Evolutionary conservation across 805 yeast genomes (phyloP).

Genomic region (Schwanniomyces pseudopolymorphus): DNA sequence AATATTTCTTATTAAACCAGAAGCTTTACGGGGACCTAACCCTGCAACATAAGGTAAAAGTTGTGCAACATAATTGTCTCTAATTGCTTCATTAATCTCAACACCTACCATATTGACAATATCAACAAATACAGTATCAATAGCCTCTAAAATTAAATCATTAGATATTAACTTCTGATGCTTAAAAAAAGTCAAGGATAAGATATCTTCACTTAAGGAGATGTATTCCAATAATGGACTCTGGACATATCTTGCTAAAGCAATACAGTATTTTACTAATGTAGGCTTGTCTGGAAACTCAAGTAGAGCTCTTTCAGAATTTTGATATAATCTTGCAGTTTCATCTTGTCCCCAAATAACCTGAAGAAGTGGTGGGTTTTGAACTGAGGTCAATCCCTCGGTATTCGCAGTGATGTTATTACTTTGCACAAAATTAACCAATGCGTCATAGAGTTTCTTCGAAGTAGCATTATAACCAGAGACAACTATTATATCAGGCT

Average conservation of each 20-base stretch:
- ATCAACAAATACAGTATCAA: slow-evolving; percentile 85
- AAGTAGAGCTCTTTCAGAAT: slow-evolving; percentile 66
- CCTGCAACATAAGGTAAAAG: slow-evolving; percentile 82
- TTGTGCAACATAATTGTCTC: slow-evolving; percentile 69
- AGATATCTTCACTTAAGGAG: slow-evolving; percentile 71
- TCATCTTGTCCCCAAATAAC: slow-evolving; percentile 89
- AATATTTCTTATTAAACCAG: slow-evolving; percentile 79
- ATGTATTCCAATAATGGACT: slow-evolving; percentile 91
- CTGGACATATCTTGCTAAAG: slow-evolving; percentile 87
- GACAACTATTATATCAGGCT: slow-evolving; percentile 87
- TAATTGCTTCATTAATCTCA: slow-evolving; percentile 85
- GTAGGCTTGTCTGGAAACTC: slow-evolving; percentile 87
- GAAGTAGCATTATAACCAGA: slow-evolving; percentile 83
- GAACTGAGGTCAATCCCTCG: slow-evolving; percentile 40
- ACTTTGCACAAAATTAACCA: slow-evolving; percentile 55
- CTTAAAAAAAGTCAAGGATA: slow-evolving; percentile 65
- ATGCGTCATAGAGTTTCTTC: slow-evolving; percentile 55
- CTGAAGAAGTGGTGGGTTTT: slow-evolving; percentile 56
- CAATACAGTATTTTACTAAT: slow-evolving; percentile 80
- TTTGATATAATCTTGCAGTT: slow-evolving; percentile 84
- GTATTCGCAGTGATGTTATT: slow-evolving; percentile 54
- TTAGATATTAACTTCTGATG: slow-evolving; percentile 69
- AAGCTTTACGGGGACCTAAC: slow-evolving; percentile 92
- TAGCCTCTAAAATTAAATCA: slow-evolving; percentile 61
- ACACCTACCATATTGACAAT: slow-evolving; percentile 89